Evolutionary conservation across 148 eudicot species (phyloP).

Genomic region (Persicaria tinctoria): DNA sequence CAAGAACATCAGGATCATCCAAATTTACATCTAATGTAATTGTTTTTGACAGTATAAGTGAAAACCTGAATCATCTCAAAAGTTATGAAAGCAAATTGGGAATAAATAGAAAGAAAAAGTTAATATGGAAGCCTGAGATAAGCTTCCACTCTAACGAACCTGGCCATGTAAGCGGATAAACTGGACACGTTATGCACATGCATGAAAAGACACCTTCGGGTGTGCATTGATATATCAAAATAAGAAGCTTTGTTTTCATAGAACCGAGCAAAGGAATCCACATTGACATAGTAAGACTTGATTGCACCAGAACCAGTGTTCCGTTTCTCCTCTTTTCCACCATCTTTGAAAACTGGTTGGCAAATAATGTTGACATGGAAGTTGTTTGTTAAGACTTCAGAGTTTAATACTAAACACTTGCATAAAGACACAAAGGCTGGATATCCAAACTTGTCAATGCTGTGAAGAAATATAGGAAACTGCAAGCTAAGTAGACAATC

Average conservation of each 20-base stretch:
- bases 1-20: conserved; percentile 26
- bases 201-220: conserved; percentile 69
- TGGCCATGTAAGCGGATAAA: conserved; percentile 62
- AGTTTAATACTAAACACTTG: neutral
- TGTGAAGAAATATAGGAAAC: neutral
- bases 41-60: conserved; percentile 70
- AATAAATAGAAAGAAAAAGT: conserved; percentile 5
- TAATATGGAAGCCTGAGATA: neutral
- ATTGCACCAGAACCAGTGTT: conserved; percentile 30
- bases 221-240: conserved; percentile 24
- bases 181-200: conserved; percentile 50
- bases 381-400: neutral
- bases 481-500: neutral
- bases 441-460: neutral
- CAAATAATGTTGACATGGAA: conserved; percentile 1
- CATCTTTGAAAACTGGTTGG: conserved; percentile 73
- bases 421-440: neutral
- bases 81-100: neutral
- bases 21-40: conserved; percentile 43
- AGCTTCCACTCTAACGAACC: conserved; percentile 21
- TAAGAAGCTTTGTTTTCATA: conserved; percentile 19
- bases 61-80: conserved; percentile 39
- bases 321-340: conserved; percentile 43
- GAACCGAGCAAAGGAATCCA: conserved; percentile 32
- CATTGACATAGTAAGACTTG: conserved; percentile 56